Conservation (phyloP, 129 eudicot species). For the Silybum marianum region DNA sequence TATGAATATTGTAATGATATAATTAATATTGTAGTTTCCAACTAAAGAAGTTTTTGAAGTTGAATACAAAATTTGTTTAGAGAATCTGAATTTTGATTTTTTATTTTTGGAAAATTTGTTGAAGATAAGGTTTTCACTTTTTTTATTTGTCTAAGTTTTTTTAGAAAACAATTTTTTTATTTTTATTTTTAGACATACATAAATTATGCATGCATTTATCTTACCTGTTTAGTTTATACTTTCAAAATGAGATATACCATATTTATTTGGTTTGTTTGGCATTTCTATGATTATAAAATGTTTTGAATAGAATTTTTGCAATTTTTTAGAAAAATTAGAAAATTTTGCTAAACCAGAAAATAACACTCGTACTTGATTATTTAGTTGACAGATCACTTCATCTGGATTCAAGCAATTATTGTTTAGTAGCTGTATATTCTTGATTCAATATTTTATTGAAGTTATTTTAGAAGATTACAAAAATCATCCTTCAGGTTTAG, state of each 20-base stretch:
- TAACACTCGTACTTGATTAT: neutral
- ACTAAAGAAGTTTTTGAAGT: no score
- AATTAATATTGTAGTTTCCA: no score
- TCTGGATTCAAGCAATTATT: constrained; percentile 34
- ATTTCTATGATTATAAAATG: neutral
- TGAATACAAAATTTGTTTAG: neutral
- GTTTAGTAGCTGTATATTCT: constrained; percentile 15
- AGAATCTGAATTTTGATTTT: no score
- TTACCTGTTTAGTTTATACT: neutral
- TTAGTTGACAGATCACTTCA: constrained; percentile 25
- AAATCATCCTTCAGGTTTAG: neutral
- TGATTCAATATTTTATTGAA: neutral
- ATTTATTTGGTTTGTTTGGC: no score
- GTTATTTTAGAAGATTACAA: neutral
- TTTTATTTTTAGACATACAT: neutral
- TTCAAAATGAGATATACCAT: neutral
- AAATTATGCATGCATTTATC: neutral
- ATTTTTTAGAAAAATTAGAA: neutral
- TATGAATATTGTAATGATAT: no score
- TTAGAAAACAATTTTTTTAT: no score
- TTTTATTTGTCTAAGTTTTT: no score
- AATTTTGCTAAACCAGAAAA: neutral
- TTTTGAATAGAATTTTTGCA: neutral
- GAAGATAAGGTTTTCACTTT: no score
- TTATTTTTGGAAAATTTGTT: no score